A percentile compares a stretch with the other conserved stretches of the same genome.
Evolutionary conservation across 78 protist species (phyloP).

Genomic region (Dictyostelium citrinum): DNA sequence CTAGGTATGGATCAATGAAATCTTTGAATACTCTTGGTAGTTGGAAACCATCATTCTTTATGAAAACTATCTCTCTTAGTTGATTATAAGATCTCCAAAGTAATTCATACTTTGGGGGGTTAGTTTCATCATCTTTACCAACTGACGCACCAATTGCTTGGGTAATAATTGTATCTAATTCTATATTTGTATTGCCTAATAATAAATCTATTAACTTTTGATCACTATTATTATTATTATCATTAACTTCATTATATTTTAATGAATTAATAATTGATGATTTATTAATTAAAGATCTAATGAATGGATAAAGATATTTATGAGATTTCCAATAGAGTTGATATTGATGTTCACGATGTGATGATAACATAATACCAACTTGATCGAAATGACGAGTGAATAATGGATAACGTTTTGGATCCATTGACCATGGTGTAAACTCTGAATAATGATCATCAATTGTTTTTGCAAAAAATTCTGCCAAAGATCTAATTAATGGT

Average conservation of each 20-base stretch:
- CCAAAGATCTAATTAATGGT: slow-evolving; percentile 43
- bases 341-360: slow-evolving; percentile 39
- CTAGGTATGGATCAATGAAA: slow-evolving; percentile 5
- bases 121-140: background rate
- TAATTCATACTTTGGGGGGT: background rate
- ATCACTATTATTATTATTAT: too few relatives aligned
- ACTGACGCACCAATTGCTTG: slow-evolving; percentile 45
- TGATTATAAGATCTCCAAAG: slow-evolving; percentile 74
- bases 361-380: slow-evolving; percentile 25
- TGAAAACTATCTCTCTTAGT: slow-evolving; percentile 45
- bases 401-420: slow-evolving; percentile 66
- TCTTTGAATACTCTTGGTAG: slow-evolving; percentile 27
- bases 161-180: background rate
- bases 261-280: background rate
- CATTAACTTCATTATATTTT: too few relatives aligned
- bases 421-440: slow-evolving; percentile 70
- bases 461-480: slow-evolving; percentile 78
- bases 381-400: slow-evolving; percentile 28
- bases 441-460: slow-evolving; percentile 76
- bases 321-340: slow-evolving; percentile 47
- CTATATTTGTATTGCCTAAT: background rate
- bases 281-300: slow-evolving; percentile 2
- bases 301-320: slow-evolving; percentile 6
- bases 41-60: slow-evolving; percentile 71
- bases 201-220: background rate